A percentile compares a stretch with the other conserved stretches of the same genome.
These are phyloP conservation scores for Platanus orientalis DNA, from an alignment of 164 flowering plant genomes.

Conservation along the genomic window DNA sequence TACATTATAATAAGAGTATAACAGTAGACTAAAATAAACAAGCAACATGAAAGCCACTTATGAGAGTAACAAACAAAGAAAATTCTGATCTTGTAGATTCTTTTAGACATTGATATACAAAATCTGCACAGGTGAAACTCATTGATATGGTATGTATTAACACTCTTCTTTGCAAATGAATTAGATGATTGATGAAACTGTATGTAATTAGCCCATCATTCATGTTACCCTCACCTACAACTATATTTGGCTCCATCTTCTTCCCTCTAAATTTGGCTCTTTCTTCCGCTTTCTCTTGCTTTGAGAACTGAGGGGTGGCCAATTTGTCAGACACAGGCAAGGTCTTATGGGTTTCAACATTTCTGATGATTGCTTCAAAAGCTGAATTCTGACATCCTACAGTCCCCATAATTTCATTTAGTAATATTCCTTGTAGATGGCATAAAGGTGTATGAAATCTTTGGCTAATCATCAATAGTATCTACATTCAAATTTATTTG, in stretches of 20 bases:
- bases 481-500: not conserved
- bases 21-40: no score
- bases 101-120: no score
- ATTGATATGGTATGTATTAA: no score
- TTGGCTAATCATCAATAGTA: not conserved
- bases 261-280: constrained; percentile 14
- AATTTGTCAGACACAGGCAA: constrained; percentile 21
- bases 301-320: constrained; percentile 37
- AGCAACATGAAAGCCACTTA: no score
- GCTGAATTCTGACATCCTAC: constrained; percentile 2
- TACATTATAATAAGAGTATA: no score
- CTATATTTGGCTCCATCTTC: constrained; percentile 13
- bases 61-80: no score
- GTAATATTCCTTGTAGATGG: constrained; percentile 58
- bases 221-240: not conserved
- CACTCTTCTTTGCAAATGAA: constrained; percentile 48
- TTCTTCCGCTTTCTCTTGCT: constrained; percentile 43
- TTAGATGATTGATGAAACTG: constrained; percentile 26
- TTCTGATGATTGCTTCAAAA: constrained; percentile 6
- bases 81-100: no score
- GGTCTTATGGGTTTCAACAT: constrained; percentile 15
- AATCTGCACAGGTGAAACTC: no score
- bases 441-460: not conserved
- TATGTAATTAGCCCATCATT: constrained; percentile 8
- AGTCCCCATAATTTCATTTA: constrained; percentile 27